These are phyloP conservation scores for Bolboschoenus planiculmis DNA, from an alignment of 176 grass and related monocot species.

Conservation along the genomic window DNA sequence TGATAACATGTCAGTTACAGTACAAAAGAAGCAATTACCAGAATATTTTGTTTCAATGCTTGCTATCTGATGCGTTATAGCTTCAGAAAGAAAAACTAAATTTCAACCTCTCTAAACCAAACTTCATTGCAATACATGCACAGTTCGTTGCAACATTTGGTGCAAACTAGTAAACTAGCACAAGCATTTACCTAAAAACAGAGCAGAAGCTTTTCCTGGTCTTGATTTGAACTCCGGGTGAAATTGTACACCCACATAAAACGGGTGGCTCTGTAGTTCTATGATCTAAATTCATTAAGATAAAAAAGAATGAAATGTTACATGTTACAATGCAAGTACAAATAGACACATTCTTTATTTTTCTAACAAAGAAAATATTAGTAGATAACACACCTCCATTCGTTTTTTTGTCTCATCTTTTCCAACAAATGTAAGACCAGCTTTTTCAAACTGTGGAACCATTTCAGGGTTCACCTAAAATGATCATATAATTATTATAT, in stretches of 20 bases:
- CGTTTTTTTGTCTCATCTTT: conserved; percentile 70
- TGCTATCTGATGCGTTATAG: background rate
- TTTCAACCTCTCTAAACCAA: background rate
- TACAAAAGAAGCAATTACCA: background rate
- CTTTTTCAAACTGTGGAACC: conserved; percentile 72
- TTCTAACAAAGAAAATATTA: background rate
- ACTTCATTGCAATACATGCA: background rate
- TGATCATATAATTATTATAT: background rate
- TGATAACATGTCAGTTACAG: background rate
- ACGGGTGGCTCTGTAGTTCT: conserved; percentile 72
- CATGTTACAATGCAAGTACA: conserved; percentile 8
- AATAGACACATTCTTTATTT: background rate
- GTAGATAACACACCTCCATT: conserved; percentile 78
- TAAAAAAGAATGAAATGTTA: background rate
- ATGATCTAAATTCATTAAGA: conserved; percentile 58
- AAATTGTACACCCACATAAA: conserved; percentile 78
- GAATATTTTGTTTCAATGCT: background rate
- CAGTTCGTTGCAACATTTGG: no score
- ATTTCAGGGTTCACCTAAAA: conserved; percentile 91
- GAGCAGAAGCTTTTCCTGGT: conserved; percentile 71
- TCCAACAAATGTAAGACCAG: conserved; percentile 81
- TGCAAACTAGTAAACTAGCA: background rate
- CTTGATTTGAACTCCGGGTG: conserved; percentile 97
- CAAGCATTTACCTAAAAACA: conserved; percentile 75
- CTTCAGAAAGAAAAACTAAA: background rate